phyloP scores from a whole-genome alignment of 2,329 filamentous ascomycete genomes.

The Colletotrichum lini region DNA sequence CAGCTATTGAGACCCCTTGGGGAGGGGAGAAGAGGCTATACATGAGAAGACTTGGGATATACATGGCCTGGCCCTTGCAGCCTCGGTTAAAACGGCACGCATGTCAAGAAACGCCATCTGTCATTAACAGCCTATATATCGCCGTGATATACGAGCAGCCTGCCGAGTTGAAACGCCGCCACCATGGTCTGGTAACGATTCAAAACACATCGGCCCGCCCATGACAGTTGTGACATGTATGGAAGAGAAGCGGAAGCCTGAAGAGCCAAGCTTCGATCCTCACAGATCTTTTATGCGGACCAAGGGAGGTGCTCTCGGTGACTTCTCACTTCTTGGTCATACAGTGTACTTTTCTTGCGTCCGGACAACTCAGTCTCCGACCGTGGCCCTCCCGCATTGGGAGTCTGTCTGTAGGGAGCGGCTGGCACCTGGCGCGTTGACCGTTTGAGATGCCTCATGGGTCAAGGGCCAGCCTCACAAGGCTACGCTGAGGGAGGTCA shows the following conservation, averaged over 20 bases:
- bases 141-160: constrained; percentile 26
- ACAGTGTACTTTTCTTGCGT: constrained; percentile 20
- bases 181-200: constrained; percentile 21
- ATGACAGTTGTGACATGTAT: constrained; percentile 29
- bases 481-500: neutral
- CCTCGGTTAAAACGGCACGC: constrained; percentile 8
- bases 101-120: constrained; percentile 36
- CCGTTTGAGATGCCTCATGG: constrained; percentile 38
- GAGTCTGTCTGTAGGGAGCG: constrained; percentile 12
- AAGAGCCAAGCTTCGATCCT: constrained; percentile 38
- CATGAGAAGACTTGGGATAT: constrained; percentile 10
- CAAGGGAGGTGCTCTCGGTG: constrained; percentile 7
- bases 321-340: constrained; percentile 21
- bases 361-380: constrained; percentile 27
- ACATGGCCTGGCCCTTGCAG: constrained; percentile 7
- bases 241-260: constrained; percentile 7
- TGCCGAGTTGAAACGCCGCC: constrained; percentile 37
- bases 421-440: constrained; percentile 33
- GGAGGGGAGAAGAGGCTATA: neutral
- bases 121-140: constrained; percentile 29
- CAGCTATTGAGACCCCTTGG: constrained; percentile 53
- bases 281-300: constrained; percentile 33
- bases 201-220: constrained; percentile 36
- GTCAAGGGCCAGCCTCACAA: constrained; percentile 22
- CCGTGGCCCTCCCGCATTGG: constrained; percentile 18